These are phyloP conservation scores for Plectosphaerella plurivora DNA, from an alignment of 2,329 filamentous ascomycete species.

Conservation along the genomic window DNA sequence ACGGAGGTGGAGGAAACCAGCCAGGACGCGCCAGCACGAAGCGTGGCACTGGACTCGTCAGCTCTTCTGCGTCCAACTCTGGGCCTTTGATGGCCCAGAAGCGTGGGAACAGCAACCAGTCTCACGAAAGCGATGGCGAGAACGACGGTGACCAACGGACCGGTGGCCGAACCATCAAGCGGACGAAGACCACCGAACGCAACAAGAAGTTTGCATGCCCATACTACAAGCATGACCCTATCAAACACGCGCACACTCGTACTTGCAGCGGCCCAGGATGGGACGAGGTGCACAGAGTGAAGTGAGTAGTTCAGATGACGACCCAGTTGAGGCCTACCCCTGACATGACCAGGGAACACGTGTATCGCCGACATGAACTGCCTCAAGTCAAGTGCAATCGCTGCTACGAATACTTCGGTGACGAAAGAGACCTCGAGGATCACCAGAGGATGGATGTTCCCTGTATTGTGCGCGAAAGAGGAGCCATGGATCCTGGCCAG, in stretches of 20 bases:
- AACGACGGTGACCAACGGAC: neutral
- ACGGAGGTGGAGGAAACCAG: neutral
- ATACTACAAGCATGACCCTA: constrained; percentile 32
- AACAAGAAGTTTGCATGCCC: constrained; percentile 27
- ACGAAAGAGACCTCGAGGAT: constrained; percentile 21
- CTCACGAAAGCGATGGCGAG: neutral
- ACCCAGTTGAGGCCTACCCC: neutral
- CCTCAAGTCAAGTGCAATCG: constrained; percentile 24
- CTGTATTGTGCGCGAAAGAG: constrained; percentile 15
- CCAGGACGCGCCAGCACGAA: no score
- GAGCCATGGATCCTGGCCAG: constrained; percentile 19
- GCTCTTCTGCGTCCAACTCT: no score
- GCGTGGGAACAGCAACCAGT: neutral
- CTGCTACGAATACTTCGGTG: constrained; percentile 29
- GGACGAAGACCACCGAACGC: constrained; percentile 1
- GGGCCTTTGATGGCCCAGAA: neutral
- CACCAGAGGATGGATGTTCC: constrained; percentile 22
- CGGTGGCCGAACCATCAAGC: constrained; percentile 1
- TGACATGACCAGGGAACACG: constrained; percentile 22
- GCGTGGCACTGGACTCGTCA: no score
- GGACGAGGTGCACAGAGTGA: constrained; percentile 32
- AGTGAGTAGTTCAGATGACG: constrained; percentile 13
- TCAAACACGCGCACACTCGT: constrained; percentile 25
- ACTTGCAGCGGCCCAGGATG: constrained; percentile 31
- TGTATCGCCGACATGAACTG: constrained; percentile 31